Percentiles rank a stretch among this genome's conserved stretches.
These are phyloP conservation scores for Exophiala oligosperma DNA, from an alignment of 2,329 filamentous ascomycete species.

Conservation along the genomic window DNA sequence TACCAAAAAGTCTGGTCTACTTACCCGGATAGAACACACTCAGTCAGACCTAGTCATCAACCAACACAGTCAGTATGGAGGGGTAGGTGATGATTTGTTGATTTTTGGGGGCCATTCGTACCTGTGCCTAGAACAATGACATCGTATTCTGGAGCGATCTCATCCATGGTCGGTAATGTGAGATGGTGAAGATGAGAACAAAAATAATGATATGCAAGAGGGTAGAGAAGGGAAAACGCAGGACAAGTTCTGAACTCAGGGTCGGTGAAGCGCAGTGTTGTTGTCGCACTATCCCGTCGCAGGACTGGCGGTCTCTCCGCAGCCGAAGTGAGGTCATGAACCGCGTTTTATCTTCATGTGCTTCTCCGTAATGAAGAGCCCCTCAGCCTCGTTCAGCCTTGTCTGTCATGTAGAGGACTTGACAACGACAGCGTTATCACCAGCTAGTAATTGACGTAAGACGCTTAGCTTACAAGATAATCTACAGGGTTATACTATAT, in stretches of 20 bases:
- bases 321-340: background rate
- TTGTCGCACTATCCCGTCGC: slow-evolving; percentile 10
- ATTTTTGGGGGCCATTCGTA: slow-evolving; percentile 47
- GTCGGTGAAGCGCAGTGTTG: slow-evolving; percentile 14
- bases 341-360: background rate
- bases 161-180: slow-evolving; percentile 71
- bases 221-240: background rate
- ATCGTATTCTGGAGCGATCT: slow-evolving; percentile 98
- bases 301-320: background rate
- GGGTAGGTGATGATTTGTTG: slow-evolving; percentile 28
- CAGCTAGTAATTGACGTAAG: no score
- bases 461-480: no score
- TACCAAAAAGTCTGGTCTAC: slow-evolving; percentile 23
- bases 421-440: no score
- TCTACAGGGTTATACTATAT: no score
- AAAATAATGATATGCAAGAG: background rate
- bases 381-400: background rate
- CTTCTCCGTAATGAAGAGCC: background rate
- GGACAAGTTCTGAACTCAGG: background rate
- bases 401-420: background rate
- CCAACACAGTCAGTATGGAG: slow-evolving; percentile 34
- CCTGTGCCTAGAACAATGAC: slow-evolving; percentile 97
- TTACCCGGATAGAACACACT: slow-evolving; percentile 98
- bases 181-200: background rate
- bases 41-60: slow-evolving; percentile 73